Percentiles rank a stretch among this genome's conserved stretches.
These are phyloP conservation scores for Hyaloscypha hepaticicola DNA, from an alignment of 495 filamentous ascomycete genomes.

Conservation along the genomic window DNA sequence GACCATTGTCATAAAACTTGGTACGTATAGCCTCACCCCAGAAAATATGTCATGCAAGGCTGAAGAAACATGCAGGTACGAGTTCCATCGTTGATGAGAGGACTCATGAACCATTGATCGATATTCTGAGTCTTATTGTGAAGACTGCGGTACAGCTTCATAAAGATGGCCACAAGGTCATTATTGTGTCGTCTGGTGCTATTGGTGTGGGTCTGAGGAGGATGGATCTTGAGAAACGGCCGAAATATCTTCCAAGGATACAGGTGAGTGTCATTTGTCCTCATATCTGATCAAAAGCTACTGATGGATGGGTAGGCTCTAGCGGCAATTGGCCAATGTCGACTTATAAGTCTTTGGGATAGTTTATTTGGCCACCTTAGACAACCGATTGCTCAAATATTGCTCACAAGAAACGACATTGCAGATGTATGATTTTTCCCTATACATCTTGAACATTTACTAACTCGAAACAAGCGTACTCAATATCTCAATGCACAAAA, in stretches of 20 bases:
- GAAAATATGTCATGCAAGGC: not conserved
- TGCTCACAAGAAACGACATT: constrained; percentile 96
- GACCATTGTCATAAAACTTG: constrained; percentile 34
- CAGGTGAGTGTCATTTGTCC: constrained; percentile 52
- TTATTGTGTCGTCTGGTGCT: constrained; percentile 94
- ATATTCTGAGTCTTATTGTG: constrained; percentile 84
- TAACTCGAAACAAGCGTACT: constrained; percentile 58
- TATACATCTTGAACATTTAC: not conserved
- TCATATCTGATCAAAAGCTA: not conserved
- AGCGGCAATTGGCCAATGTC: constrained; percentile 93
- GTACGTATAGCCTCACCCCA: constrained; percentile 10
- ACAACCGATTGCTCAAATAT: constrained; percentile 90
- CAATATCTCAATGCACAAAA: constrained; percentile 97
- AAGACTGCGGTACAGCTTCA: constrained; percentile 84
- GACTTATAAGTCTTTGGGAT: constrained; percentile 95
- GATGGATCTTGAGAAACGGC: constrained; percentile 86
- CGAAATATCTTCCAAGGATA: constrained; percentile 81
- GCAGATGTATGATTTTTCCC: constrained; percentile 65
- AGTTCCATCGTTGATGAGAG: constrained; percentile 97
- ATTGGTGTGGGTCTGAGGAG: constrained; percentile 88
- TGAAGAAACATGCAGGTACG: constrained; percentile 64
- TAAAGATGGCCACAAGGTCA: constrained; percentile 89
- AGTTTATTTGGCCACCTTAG: constrained; percentile 81
- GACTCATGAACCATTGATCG: constrained; percentile 94
- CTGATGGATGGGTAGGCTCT: constrained; percentile 60